Percentiles rank a stretch among this genome's conserved stretches.
These are phyloP conservation scores for Amanita subjunquillea DNA, from an alignment of 768 basidiomycete species.

Conservation along the genomic window DNA sequence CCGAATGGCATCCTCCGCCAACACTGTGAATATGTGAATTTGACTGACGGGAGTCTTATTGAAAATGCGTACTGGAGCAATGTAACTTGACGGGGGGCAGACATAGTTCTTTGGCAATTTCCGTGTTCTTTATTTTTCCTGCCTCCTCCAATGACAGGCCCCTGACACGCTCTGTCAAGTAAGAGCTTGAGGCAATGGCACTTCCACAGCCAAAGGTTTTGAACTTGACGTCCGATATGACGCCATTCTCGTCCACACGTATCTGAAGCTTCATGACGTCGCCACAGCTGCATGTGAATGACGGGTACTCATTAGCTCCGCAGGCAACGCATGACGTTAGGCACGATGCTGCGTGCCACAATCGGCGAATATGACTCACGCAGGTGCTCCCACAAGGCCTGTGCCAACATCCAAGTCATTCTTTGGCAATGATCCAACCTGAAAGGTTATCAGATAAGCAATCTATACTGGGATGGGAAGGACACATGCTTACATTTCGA, in stretches of 20 bases:
- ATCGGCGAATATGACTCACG: slow-evolving; percentile 42
- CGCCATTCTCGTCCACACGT: slow-evolving; percentile 86
- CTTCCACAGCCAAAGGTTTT: slow-evolving; percentile 99
- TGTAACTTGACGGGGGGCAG: slow-evolving; percentile 95
- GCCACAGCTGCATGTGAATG: slow-evolving; percentile 54
- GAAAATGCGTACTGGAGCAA: slow-evolving; percentile 68
- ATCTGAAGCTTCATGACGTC: slow-evolving; percentile 99
- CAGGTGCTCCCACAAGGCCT: slow-evolving; percentile 95
- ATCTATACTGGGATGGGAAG: slow-evolving; percentile 22
- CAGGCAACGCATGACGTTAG: slow-evolving; percentile 8
- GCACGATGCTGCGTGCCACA: background rate
- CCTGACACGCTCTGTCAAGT: slow-evolving; percentile 98
- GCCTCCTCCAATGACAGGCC: slow-evolving; percentile 91
- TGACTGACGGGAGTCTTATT: background rate
- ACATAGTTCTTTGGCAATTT: slow-evolving; percentile 95
- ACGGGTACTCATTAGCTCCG: slow-evolving; percentile 18
- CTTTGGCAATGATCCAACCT: slow-evolving; percentile 97
- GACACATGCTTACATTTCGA: slow-evolving; percentile 68
- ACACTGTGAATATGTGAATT: slow-evolving; percentile 39
- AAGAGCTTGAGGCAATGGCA: slow-evolving; percentile 94
- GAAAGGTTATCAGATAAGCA: slow-evolving; percentile 49
- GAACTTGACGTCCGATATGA: slow-evolving; percentile 98
- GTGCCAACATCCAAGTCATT: slow-evolving; percentile 88
- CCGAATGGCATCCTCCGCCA: slow-evolving; percentile 97
- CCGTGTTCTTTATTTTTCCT: slow-evolving; percentile 95